Percentiles rank a stretch among this genome's conserved stretches.
phyloP scores from a whole-genome alignment of 2,329 filamentous ascomycete species.

The Xylariaceae sp. region DNA sequence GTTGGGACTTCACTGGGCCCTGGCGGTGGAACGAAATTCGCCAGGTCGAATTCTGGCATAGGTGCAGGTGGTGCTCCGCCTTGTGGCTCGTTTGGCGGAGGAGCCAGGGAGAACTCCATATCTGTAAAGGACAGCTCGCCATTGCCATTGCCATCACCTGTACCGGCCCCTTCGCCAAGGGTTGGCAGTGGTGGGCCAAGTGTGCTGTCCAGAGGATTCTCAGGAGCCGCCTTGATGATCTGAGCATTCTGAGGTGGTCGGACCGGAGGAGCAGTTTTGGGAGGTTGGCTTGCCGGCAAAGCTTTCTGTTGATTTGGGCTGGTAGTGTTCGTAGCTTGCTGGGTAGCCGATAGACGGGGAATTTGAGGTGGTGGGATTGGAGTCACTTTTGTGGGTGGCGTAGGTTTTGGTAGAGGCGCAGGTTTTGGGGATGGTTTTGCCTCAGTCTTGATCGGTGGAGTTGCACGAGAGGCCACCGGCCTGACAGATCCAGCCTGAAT shows the following conservation, averaged over 20 bases:
- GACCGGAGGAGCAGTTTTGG: conserved; percentile 6
- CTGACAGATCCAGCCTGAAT: conserved; percentile 24
- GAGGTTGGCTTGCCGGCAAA: conserved; percentile 12
- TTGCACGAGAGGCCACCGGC: conserved; percentile 10
- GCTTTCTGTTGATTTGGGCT: conserved; percentile 18
- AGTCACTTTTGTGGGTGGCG: conserved; percentile 24
- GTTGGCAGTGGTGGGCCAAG: conserved; percentile 14
- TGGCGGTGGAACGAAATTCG: conserved; percentile 39
- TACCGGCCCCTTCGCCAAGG: conserved; percentile 11
- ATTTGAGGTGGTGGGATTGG: conserved; percentile 30
- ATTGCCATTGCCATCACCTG: conserved; percentile 19
- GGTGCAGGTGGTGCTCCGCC: conserved; percentile 28
- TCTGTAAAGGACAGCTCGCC: conserved; percentile 53
- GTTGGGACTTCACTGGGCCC: conserved; percentile 4
- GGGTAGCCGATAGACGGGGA: conserved; percentile 22
- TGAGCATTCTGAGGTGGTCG: conserved; percentile 17
- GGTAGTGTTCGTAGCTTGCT: conserved; percentile 18
- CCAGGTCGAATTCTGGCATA: conserved; percentile 45
- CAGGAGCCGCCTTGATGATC: conserved; percentile 21
- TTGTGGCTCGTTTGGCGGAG: conserved; percentile 34
- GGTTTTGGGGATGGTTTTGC: conserved; percentile 29
- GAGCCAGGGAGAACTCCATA: conserved; percentile 55
- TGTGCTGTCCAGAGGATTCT: conserved; percentile 22
- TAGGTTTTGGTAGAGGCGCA: conserved; percentile 14
- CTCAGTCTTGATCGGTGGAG: conserved; percentile 28